Percentiles rank a stretch among this genome's conserved stretches.
These are phyloP conservation scores for Carex littledalei DNA, from an alignment of 176 grass and related monocot species.

Conservation along the genomic window DNA sequence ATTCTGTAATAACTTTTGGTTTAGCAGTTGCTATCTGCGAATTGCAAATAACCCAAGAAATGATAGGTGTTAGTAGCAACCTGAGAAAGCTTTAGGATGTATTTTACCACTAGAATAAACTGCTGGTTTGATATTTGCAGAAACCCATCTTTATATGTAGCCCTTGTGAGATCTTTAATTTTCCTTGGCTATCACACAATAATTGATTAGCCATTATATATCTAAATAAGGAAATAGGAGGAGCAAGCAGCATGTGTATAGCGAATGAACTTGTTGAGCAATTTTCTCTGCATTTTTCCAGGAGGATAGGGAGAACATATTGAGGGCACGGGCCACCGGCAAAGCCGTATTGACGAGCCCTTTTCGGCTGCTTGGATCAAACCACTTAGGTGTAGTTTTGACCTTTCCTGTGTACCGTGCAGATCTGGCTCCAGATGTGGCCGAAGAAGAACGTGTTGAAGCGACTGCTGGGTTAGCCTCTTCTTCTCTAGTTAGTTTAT, in stretches of 20 bases:
- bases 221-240: neutral
- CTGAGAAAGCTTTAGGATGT: neutral
- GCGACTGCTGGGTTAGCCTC: conserved; percentile 79
- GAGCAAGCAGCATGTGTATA: neutral
- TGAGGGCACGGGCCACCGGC: conserved; percentile 65
- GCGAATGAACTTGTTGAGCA: neutral
- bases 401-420: conserved; percentile 82
- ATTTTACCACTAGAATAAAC: neutral
- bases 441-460: conserved; percentile 59
- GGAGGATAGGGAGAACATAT: conserved; percentile 92
- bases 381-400: conserved; percentile 88
- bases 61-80: neutral
- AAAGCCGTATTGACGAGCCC: conserved; percentile 89
- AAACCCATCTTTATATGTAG: neutral
- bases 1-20: neutral
- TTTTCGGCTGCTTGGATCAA: conserved; percentile 67
- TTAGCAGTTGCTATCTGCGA: neutral
- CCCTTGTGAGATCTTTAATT: neutral
- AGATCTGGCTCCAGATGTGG: conserved; percentile 44
- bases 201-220: conserved; percentile 1
- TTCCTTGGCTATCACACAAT: neutral
- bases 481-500: neutral
- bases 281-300: conserved; percentile 17
- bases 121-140: neutral
- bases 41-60: neutral